Evolutionary conservation across 257 asterid species (phyloP), one percentile per base, ranked within the genome.

Genomic region (Craterostigma plantagineum): DNA sequence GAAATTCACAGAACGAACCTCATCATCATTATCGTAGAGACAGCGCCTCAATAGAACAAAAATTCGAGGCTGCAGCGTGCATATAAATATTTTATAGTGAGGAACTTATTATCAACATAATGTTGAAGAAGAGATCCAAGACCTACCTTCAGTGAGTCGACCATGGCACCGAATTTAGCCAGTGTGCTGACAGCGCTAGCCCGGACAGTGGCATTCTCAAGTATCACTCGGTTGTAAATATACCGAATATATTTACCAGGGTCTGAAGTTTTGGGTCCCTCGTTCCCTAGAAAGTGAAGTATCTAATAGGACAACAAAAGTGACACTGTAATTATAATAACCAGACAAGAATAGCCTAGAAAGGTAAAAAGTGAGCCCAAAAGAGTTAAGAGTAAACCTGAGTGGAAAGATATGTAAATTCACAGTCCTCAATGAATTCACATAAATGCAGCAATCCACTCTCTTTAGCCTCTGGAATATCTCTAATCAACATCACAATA

Each of bases 381-480:
- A 45, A 46, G 40, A 48, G n/a, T 37, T 41, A 34, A 11, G 63
- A 52, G 55, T 10, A 48, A 27, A 81, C 94, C 94, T 81, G 94
- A 35, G 94, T 75, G 55, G 92, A 81, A 62, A 81, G 94, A 64
- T 77, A 81, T 0, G 94, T 77, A 59, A 81, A 81, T 75, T 81
- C 94, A 63, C 94, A 81, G 53, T 81, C 94, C 62, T 81, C 94
- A 50, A 81, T 81, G 55, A 81, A 81, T 74, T 81, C 94, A 66
- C 94, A 77, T 34, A 81, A 65, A 64, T 81, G 92, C 50, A 81
- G 65, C 50, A 81, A 57, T 40, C 94, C 94, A 60, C 66, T 64
- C 68, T 81, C 94, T 72, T 81, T 81, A 56, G 92, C 92, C 60
- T 81, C 94, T 10, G 92, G 92, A 51, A 81, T 81, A 54, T 81